Evolutionary conservation across 2,329 filamentous ascomycete species (phyloP).

Genomic region (Colletotrichum endophyticum): DNA sequence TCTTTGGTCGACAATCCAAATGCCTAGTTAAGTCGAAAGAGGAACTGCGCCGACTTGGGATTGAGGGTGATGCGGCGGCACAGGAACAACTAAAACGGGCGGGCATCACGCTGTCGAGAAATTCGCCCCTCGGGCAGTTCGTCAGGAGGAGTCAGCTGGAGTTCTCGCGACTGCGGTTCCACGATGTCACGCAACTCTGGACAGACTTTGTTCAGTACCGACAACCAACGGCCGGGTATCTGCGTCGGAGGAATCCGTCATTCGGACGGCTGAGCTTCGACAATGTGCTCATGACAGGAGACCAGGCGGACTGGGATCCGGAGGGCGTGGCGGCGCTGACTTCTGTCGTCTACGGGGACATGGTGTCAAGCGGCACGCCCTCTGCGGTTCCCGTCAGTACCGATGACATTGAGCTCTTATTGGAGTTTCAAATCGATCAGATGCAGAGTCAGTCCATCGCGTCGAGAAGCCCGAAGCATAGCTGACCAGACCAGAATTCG

Average conservation of each 20-base stretch:
- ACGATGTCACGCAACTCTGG: conserved; percentile 82
- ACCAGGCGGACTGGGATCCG: conserved; percentile 53
- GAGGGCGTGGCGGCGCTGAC: conserved; percentile 50
- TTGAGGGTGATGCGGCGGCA: conserved; percentile 46
- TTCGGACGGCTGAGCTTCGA: conserved; percentile 64
- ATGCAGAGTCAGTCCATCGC: conserved; percentile 70
- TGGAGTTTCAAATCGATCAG: conserved; percentile 88
- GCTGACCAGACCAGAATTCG: conserved; percentile 60
- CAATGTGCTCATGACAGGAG: conserved; percentile 54
- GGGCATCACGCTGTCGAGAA: conserved; percentile 68
- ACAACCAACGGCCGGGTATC: conserved; percentile 71
- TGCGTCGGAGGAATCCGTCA: conserved; percentile 66
- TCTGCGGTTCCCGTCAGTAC: conserved; percentile 65
- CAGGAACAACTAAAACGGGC: conserved; percentile 33
- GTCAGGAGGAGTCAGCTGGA: conserved; percentile 79
- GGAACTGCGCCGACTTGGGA: conserved; percentile 59
- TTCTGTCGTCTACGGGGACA: conserved; percentile 56
- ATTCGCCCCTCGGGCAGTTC: conserved; percentile 82
- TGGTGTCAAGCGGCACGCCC: conserved; percentile 48
- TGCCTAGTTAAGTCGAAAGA: conserved; percentile 68
- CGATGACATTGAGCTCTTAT: conserved; percentile 78
- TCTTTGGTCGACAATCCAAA: conserved; percentile 67
- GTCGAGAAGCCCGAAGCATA: background rate
- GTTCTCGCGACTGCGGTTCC: conserved; percentile 80
- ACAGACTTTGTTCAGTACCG: conserved; percentile 81